Conservation (phyloP, 1,139 yeast species). For the Candida frijolesensis region DNA sequence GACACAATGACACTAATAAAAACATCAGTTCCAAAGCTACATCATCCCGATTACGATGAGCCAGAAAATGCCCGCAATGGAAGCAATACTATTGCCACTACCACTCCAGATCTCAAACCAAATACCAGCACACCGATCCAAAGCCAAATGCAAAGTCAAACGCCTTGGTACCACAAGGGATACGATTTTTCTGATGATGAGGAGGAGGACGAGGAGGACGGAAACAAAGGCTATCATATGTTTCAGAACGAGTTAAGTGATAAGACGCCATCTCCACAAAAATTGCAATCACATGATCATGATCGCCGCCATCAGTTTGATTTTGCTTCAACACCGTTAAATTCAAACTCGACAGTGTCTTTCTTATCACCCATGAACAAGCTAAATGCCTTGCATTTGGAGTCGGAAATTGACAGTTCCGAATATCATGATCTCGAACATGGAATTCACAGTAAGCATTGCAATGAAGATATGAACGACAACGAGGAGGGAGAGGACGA, state of each 20-base stretch:
- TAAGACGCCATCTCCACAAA: conserved; percentile 18
- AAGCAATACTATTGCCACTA: background rate
- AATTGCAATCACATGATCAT: background rate
- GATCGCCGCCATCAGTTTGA: conserved; percentile 8
- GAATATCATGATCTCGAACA: conserved; percentile 1
- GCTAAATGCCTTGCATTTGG: conserved; percentile 33
- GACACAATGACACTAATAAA: conserved; percentile 3
- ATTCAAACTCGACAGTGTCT: conserved; percentile 22
- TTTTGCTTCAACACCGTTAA: conserved; percentile 41
- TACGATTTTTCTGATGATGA: conserved; percentile 7
- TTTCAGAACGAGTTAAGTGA: conserved; percentile 4
- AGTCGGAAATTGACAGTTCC: conserved; percentile 9
- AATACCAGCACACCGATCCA: conserved; percentile 4
- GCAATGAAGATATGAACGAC: background rate
- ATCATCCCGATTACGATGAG: conserved; percentile 1
- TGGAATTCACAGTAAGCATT: conserved; percentile 1
- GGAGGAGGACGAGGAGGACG: conserved; percentile 1
- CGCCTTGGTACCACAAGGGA: conserved; percentile 12
- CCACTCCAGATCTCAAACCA: background rate
- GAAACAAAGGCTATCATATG: background rate
- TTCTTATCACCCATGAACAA: conserved; percentile 42
- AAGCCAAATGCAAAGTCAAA: background rate
- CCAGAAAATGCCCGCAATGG: background rate
- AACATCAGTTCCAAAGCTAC: conserved; percentile 7
- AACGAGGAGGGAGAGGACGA: conserved; percentile 12